These are phyloP conservation scores for Kuraishia borneana DNA, from an alignment of 805 yeast genomes.

Conservation along the genomic window DNA sequence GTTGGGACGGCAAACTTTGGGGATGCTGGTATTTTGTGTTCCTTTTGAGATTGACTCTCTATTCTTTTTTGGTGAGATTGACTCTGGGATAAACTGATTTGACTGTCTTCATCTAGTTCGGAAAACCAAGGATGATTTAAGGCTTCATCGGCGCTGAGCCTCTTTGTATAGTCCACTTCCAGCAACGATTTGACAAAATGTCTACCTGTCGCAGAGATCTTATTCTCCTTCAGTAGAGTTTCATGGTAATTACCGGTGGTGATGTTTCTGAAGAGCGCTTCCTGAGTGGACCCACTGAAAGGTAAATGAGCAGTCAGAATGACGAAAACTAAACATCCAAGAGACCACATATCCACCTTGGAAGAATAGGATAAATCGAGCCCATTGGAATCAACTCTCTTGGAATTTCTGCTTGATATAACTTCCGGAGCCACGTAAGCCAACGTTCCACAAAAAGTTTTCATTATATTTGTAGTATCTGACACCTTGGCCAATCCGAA, in stretches of 20 bases:
- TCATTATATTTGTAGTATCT: constrained; percentile 76
- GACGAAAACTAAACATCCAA: constrained; percentile 91
- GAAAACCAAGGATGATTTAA: constrained; percentile 75
- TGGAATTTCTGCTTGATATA: constrained; percentile 32
- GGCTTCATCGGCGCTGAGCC: constrained; percentile 72
- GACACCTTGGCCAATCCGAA: constrained; percentile 92
- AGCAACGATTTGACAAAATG: constrained; percentile 63
- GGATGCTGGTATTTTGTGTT: constrained; percentile 2
- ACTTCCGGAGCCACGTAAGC: constrained; percentile 98
- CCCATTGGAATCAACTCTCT: not conserved
- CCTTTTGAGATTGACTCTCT: constrained; percentile 15
- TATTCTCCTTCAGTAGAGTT: constrained; percentile 49
- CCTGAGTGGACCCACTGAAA: constrained; percentile 87
- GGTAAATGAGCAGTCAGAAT: constrained; percentile 90
- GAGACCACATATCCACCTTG: constrained; percentile 94
- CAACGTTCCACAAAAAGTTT: constrained; percentile 94
- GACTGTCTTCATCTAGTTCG: constrained; percentile 15
- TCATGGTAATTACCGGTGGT: constrained; percentile 71
- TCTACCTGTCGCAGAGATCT: constrained; percentile 43
- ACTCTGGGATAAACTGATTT: constrained; percentile 57
- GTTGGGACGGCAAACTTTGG: not conserved
- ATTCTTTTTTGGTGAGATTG: constrained; percentile 51
- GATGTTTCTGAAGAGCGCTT: constrained; percentile 69
- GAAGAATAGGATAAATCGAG: constrained; percentile 44
- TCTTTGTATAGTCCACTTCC: constrained; percentile 61